Conservation (phyloP, 345 rosid genomes). For the Salix koriyanagi region DNA sequence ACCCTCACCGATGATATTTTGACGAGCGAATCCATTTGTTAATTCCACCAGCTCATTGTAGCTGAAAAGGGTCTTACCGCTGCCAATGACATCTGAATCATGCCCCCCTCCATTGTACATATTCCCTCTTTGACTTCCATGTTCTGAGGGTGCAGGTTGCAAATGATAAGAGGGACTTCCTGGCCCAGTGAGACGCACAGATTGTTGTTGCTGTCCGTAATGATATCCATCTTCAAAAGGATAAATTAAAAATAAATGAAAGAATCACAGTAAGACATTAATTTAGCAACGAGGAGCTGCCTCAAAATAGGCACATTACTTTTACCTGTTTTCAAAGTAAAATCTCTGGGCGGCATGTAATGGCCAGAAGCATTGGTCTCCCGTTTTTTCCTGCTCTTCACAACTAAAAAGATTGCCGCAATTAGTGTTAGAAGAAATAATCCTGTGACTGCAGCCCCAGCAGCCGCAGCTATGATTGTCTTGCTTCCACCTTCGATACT, state of each 20-base stretch:
- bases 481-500: background rate
- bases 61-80: constrained; percentile 50
- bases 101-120: constrained; percentile 30
- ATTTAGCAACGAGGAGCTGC: background rate
- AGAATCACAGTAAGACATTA: background rate
- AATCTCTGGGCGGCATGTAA: constrained; percentile 48
- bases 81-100: constrained; percentile 48
- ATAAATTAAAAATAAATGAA: background rate
- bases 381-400: constrained; percentile 43
- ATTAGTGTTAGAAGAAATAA: constrained; percentile 48
- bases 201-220: constrained; percentile 36
- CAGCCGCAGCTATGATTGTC: constrained; percentile 24
- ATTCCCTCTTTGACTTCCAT: constrained; percentile 44
- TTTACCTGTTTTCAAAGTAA: constrained; percentile 50
- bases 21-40: constrained; percentile 66
- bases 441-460: constrained; percentile 40
- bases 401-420: constrained; percentile 33
- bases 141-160: constrained; percentile 35
- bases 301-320: background rate
- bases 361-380: constrained; percentile 23
- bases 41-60: constrained; percentile 81
- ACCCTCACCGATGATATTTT: constrained; percentile 84
- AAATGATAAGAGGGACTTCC: constrained; percentile 37
- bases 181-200: constrained; percentile 35
- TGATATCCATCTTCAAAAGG: constrained; percentile 46